Conservation (phyloP, 345 rosid genomes). For the Brassica cretica region DNA sequence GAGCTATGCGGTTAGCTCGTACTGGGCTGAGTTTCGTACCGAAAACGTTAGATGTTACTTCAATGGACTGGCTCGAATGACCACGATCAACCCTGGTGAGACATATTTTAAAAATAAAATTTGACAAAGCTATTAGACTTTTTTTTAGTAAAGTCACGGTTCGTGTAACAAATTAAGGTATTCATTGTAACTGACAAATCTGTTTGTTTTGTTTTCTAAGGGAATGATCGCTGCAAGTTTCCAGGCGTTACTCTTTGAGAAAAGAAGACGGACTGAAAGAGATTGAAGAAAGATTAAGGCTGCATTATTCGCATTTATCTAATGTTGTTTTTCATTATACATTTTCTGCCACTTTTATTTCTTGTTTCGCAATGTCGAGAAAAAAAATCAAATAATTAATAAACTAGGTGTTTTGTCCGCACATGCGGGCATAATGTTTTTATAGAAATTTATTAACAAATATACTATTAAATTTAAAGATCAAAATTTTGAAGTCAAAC, state of each 20-base stretch:
- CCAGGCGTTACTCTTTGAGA: constrained; percentile 40
- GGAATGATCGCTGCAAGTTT: constrained; percentile 41
- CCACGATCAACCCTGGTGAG: constrained; percentile 66
- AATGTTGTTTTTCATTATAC: constrained; percentile 16
- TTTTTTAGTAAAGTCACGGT: not conserved
- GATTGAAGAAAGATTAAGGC: not conserved
- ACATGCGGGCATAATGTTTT: too few species aligned
- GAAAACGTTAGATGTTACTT: constrained; percentile 61
- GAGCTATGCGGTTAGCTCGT: constrained; percentile 72
- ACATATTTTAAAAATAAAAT: not conserved
- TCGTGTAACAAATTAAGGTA: not conserved
- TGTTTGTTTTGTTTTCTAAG: not conserved
- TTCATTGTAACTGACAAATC: not conserved
- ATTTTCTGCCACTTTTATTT: constrained; percentile 11
- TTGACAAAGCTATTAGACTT: not conserved
- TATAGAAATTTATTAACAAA: too few species aligned
- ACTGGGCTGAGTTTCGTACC: constrained; percentile 63
- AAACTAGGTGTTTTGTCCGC: not conserved
- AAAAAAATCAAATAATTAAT: constrained; percentile 14
- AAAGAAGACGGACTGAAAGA: not conserved
- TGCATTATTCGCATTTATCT: constrained; percentile 11
- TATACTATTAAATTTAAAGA: too few species aligned
- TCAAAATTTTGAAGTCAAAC: too few species aligned
- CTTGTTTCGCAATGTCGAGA: constrained; percentile 15
- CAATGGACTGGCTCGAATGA: constrained; percentile 69